Evolutionary conservation across 2,329 filamentous ascomycete genomes (phyloP), one percentile per base, ranked within the genome.

Genomic region (Rhinocladiella mackenziei): DNA sequence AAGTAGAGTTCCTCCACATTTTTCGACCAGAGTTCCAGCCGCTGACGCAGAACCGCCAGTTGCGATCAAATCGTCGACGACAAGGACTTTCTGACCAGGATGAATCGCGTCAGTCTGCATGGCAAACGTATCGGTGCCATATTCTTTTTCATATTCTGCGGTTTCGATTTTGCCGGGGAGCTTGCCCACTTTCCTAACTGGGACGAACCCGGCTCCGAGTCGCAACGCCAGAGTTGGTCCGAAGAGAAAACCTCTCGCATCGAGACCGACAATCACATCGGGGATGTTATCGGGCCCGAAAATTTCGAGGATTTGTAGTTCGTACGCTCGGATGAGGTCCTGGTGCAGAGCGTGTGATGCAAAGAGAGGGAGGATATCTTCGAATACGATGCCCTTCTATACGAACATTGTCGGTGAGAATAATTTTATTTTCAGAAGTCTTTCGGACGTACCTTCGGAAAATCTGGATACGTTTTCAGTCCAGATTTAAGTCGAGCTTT

Each of bases 21-120:
- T 81, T 65, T 82, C 76, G 58, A 97, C 86, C 48, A 98, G 83
- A 51, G 86, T 78, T 53, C 86, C 89, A 14, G 89, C 91, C 49
- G 91, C 92, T 54, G 80, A 80, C 44, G 92, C 92, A 55, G 89
- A 95, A 58, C 92, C 92, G 69, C 91, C 91, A 55, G 92, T 98
- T 45, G 92, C 92, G 71, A 98, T 97, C 62, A 98, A 94, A 66
- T 98, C 92, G 67, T 98, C 92, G 22, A 98, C 89, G 55, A 98
- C 78, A 51, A 98, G 73, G 45, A 95, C 91, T 66, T 84, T 89
- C 72, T 95, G 87, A 25, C 89, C 89, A 39, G 80, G 76, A 70
- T 85, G 83, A 60, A 98, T 83, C 32, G 84, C 83, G 66, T 85
- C 89, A 56, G 78, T 73, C 74, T 98, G 92, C 74, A 98, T 94